Conservation (phyloP, 1,284 basidiomycete species). For the Cryptococcus amylolentus region DNA sequence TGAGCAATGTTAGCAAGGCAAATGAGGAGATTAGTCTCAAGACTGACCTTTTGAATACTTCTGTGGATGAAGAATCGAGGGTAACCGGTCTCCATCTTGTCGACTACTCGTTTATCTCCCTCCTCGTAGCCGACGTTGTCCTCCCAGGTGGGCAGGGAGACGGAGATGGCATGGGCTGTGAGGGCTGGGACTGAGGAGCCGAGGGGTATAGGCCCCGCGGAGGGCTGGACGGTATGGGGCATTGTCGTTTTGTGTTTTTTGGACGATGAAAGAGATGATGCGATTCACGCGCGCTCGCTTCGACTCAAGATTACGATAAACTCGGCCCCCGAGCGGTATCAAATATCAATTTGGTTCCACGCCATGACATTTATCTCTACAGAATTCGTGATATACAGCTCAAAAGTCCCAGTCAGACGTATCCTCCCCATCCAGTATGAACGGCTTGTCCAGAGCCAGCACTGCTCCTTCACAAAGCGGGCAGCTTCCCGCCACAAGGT, state of each 20-base stretch:
- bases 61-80: constrained; percentile 94
- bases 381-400: too few species aligned
- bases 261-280: too few species aligned
- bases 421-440: constrained; percentile 73
- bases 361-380: too few species aligned
- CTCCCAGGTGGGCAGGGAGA: constrained; percentile 91
- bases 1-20: not conserved
- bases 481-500: constrained; percentile 78
- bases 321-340: too few species aligned
- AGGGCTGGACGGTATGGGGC: constrained; percentile 4
- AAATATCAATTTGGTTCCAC: too few species aligned
- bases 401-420: constrained; percentile 72
- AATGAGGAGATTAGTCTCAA: not conserved
- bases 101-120: constrained; percentile 75
- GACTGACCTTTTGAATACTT: constrained; percentile 74
- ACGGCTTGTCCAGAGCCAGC: constrained; percentile 77
- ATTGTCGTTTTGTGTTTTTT: not conserved
- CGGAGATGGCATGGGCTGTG: constrained; percentile 84
- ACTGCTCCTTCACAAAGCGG: constrained; percentile 85
- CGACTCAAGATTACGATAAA: too few species aligned
- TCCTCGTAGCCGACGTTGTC: constrained; percentile 95
- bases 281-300: too few species aligned
- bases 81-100: constrained; percentile 89
- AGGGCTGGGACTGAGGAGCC: constrained; percentile 50
- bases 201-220: constrained; percentile 41